Conservation (phyloP, 306 rosid species). For the Trifolium subterraneum region DNA sequence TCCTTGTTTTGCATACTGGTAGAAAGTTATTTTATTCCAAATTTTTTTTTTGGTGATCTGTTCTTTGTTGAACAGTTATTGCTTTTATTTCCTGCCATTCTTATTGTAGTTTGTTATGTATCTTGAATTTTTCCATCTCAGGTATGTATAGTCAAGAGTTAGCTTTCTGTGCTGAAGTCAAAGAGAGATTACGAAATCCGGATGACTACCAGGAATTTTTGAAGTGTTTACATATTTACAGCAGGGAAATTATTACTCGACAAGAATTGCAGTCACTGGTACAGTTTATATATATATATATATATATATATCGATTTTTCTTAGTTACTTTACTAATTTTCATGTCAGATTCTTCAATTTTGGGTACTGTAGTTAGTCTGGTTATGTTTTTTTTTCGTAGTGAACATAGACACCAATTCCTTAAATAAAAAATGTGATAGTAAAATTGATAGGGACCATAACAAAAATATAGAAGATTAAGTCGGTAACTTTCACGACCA, state of each 20-base stretch:
- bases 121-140: conserved; percentile 49
- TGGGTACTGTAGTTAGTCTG: conserved; percentile 22
- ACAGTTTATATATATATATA: conserved; percentile 37
- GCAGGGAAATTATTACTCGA: conserved; percentile 92
- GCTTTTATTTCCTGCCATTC: conserved; percentile 16
- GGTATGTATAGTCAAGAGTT: conserved; percentile 76
- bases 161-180: conserved; percentile 87
- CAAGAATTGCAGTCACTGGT: conserved; percentile 90
- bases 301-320: too few species aligned
- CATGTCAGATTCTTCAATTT: conserved; percentile 29
- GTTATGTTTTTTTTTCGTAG: conserved; percentile 2
- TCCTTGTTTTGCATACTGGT: conserved; percentile 38
- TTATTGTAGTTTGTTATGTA: conserved; percentile 34
- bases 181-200: conserved; percentile 80
- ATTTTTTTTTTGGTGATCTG: conserved; percentile 16
- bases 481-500: too few species aligned
- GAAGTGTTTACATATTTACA: conserved; percentile 93
- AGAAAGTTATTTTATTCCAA: conserved; percentile 25
- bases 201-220: conserved; percentile 94
- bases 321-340: conserved; percentile 10
- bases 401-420: conserved; percentile 26
- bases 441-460: conserved; percentile 9
- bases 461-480: background rate
- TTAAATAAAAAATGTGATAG: conserved; percentile 26
- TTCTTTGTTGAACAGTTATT: background rate